Conservation (phyloP, 2,329 filamentous ascomycete genomes). For the Neofusicoccum umdonicola region DNA sequence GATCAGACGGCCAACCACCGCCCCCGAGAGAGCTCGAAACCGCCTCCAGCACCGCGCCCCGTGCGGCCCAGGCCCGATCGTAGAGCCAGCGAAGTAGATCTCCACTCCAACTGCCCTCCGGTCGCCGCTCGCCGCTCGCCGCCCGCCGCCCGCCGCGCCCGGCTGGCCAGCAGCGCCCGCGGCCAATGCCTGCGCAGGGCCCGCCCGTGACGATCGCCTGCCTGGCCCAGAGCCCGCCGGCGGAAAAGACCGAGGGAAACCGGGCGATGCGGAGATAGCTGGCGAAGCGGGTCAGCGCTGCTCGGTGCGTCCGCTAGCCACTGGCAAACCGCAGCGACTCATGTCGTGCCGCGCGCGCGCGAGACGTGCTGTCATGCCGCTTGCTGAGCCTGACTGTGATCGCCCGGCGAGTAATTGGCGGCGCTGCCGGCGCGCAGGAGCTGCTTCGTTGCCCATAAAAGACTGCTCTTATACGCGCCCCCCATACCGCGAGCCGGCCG, state of each 20-base stretch:
- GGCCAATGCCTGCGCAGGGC: not conserved
- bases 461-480: not conserved
- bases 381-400: not conserved
- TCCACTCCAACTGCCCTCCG: not conserved
- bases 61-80: not conserved
- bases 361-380: not conserved
- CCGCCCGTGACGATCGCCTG: not conserved
- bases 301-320: not conserved
- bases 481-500: not conserved
- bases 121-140: not conserved
- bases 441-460: not conserved
- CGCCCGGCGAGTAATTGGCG: not conserved
- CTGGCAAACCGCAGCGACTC: not conserved
- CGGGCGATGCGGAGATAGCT: slow-evolving; percentile 3
- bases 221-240: not conserved
- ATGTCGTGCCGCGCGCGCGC: not conserved
- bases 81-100: not conserved
- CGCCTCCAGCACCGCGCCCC: not conserved
- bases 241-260: not conserved
- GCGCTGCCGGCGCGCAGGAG: not conserved
- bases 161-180: not conserved
- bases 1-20: not conserved
- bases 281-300: not conserved
- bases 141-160: not conserved
- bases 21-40: not conserved